These are phyloP conservation scores for Suillus hirtellus DNA, from an alignment of 768 basidiomycete genomes.

Conservation along the genomic window DNA sequence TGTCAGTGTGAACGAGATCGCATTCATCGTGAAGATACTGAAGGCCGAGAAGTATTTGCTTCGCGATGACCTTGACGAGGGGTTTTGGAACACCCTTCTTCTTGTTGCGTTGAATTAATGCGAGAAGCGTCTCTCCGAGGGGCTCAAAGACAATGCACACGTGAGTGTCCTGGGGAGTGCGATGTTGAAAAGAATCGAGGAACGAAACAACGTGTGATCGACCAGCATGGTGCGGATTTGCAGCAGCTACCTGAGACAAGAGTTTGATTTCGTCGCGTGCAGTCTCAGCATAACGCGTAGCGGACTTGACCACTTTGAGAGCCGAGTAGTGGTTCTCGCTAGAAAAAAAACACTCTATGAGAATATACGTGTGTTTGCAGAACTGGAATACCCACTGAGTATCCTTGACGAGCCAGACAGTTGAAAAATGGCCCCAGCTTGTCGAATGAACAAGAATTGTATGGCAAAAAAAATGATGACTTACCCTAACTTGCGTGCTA, in stretches of 20 bases:
- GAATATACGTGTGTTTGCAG: slow-evolving; percentile 7
- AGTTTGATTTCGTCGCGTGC: slow-evolving; percentile 96
- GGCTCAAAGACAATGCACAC: slow-evolving; percentile 93
- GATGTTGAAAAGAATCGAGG: slow-evolving; percentile 85
- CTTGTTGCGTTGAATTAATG: slow-evolving; percentile 76
- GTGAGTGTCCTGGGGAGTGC: slow-evolving; percentile 69
- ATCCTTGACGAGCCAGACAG: slow-evolving; percentile 90
- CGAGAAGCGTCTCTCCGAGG: slow-evolving; percentile 74
- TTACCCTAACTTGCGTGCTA: slow-evolving; percentile 89
- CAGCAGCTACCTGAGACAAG: slow-evolving; percentile 68
- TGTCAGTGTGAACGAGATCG: slow-evolving; percentile 89
- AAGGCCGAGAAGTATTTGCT: slow-evolving; percentile 84
- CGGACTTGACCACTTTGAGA: slow-evolving; percentile 94
- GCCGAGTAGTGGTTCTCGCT: slow-evolving; percentile 81
- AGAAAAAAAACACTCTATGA: slow-evolving; percentile 17
- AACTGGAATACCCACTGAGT: slow-evolving; percentile 51
- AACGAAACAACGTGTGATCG: slow-evolving; percentile 83
- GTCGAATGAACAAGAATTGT: slow-evolving; percentile 16
- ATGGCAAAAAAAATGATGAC: slow-evolving; percentile 18
- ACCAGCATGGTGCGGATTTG: slow-evolving; percentile 77
- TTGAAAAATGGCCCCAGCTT: slow-evolving; percentile 95
- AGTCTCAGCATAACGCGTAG: slow-evolving; percentile 92
- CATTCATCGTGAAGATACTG: slow-evolving; percentile 94
- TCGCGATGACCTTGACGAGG: slow-evolving; percentile 83
- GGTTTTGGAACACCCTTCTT: slow-evolving; percentile 80